Percentiles rank a stretch among this genome's conserved stretches.
These are phyloP conservation scores for Aspergillus fumigatiaffinis DNA, from an alignment of 2,329 filamentous ascomycete species.

Conservation along the genomic window DNA sequence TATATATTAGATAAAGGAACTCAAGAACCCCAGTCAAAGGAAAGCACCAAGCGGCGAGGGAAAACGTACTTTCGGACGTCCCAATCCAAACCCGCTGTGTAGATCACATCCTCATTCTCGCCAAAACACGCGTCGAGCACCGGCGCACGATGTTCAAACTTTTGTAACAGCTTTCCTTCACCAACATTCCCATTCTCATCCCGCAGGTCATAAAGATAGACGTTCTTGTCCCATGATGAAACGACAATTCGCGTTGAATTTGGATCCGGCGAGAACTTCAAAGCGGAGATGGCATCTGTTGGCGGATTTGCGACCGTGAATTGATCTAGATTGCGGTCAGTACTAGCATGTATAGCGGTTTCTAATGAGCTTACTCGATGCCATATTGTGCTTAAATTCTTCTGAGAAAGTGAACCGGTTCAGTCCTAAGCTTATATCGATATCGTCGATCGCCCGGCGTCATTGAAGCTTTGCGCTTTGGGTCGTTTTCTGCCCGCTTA, in stretches of 20 bases:
- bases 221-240: slow-evolving; percentile 88
- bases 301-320: slow-evolving; percentile 81
- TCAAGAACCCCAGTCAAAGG: background rate
- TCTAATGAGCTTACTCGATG: slow-evolving; percentile 36
- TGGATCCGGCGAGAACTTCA: slow-evolving; percentile 78
- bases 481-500: slow-evolving; percentile 29
- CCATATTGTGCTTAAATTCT: slow-evolving; percentile 26
- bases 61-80: slow-evolving; percentile 68
- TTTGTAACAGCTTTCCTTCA: slow-evolving; percentile 62
- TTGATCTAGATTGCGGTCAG: slow-evolving; percentile 51
- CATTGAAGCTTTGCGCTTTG: slow-evolving; percentile 22
- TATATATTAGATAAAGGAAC: slow-evolving; percentile 6
- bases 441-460: slow-evolving; percentile 19
- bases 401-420: background rate
- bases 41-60: background rate
- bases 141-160: slow-evolving; percentile 76
- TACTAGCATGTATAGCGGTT: background rate
- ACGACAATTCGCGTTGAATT: slow-evolving; percentile 75
- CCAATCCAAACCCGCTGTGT: slow-evolving; percentile 81
- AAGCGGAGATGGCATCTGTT: slow-evolving; percentile 77
- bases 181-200: slow-evolving; percentile 52
- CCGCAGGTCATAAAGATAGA: slow-evolving; percentile 80
- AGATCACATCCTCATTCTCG: slow-evolving; percentile 74
- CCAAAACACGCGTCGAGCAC: slow-evolving; percentile 92
- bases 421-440: background rate